Base-by-base conservation (phyloP, 345 rosid genomes). In the Hevea brasiliensis region DNA sequence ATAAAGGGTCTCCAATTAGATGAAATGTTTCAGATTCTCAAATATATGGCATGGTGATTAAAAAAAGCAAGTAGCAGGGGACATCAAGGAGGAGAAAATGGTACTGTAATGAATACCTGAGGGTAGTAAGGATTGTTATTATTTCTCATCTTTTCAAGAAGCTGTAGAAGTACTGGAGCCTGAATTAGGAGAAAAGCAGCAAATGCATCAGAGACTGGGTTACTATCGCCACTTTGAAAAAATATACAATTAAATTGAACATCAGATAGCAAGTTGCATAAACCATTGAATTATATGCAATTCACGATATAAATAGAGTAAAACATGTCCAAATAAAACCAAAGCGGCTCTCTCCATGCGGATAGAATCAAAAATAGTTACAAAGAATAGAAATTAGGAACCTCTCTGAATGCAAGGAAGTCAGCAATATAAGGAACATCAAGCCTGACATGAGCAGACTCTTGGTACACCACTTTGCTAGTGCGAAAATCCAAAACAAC, bases 331-430 rank as follows among this genome's bases (percentile, higher is more conserved):
- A 7, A 44, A 44, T 44, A 44, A 44, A 44, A 2, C 47, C 1
- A 44, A 44, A 44, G 47, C 47, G 13, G 47, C 13, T 44, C 9
- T 44, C 9, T 44, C 47, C 9, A 7, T 11, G 9, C 1, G 6
- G 17, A 14, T 14, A 50, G 17, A 17, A 6, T 50, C 0, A 21
- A 60, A 29, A 47, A 37, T 0, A 42, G 8, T n/a, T 3, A 58
- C 47, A 18, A 3, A 20, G 4, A 55, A 20, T 6, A 17, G 7
- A 57, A 56, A 65, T 8, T 48, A 26, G 44, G 17, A 51, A 91
- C 98, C 92, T 94, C 98, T 35, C 98, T 86, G 80, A 92, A 90
- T 72, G 98, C 95, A 54, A 92, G 98, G 82, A 90, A 95, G 48
- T 90, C 93, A 27, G 97, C 88, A 17, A 88, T 82, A 60, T 95